These are phyloP conservation scores for Przewalskia tangutica DNA, from an alignment of 257 asterid species.

Conservation along the genomic window DNA sequence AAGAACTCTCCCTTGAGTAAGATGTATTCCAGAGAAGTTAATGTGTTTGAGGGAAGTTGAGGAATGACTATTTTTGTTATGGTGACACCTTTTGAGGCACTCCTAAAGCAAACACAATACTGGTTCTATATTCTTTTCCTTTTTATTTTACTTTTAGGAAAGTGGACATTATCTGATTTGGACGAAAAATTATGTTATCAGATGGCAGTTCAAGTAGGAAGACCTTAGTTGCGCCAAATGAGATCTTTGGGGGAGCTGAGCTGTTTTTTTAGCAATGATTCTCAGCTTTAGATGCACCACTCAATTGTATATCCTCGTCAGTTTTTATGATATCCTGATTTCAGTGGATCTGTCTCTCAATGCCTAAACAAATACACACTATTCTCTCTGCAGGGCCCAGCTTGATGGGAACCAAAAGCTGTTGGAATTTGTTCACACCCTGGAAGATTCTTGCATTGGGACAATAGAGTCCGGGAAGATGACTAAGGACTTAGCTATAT, in stretches of 20 bases:
- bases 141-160: background rate
- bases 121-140: background rate
- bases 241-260: background rate
- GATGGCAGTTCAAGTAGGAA: background rate
- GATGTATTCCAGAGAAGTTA: background rate
- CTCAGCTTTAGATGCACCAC: background rate
- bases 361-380: background rate
- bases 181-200: background rate
- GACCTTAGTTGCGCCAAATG: background rate
- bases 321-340: background rate
- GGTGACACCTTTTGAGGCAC: background rate
- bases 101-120: background rate
- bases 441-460: constrained; percentile 75
- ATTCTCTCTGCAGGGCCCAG: constrained; percentile 44
- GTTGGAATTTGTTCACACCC: constrained; percentile 55
- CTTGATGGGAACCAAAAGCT: constrained; percentile 65
- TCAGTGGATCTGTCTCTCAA: background rate
- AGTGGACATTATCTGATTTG: background rate
- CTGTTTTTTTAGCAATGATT: background rate
- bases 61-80: background rate
- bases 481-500: constrained; percentile 88
- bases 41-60: background rate
- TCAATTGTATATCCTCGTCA: background rate
- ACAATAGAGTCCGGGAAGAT: constrained; percentile 87
- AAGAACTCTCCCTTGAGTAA: background rate